A percentile compares a stretch with the other conserved stretches of the same genome.
Conservation (phyloP, 257 asterid species). For the Capsicum baccatum region DNA sequence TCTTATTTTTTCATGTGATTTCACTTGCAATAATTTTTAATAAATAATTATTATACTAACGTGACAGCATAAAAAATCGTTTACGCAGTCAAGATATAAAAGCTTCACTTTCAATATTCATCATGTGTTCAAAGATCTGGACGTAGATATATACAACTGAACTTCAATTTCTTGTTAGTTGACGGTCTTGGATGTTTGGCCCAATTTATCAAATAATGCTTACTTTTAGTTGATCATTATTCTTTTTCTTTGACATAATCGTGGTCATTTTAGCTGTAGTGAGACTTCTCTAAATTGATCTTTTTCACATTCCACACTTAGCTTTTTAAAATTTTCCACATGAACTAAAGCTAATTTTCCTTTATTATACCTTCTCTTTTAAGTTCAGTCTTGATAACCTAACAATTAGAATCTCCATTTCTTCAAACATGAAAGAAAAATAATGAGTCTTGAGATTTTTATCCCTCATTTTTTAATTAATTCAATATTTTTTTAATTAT, state of each 20-base stretch:
- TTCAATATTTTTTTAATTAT: neutral
- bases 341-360: neutral
- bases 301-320: neutral
- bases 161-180: neutral
- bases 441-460: neutral
- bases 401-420: neutral
- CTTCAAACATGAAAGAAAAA: neutral
- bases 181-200: neutral
- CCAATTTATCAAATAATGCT: neutral
- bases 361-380: neutral
- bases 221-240: neutral
- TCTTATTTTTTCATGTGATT: no score
- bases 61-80: no score
- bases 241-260: constrained; percentile 19
- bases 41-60: no score
- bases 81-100: no score
- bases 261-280: constrained; percentile 1
- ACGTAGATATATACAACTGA: neutral
- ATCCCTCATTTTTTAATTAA: neutral
- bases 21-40: no score
- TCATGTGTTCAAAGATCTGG: neutral
- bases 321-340: neutral
- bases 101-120: neutral
- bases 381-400: neutral
- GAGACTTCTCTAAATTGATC: neutral